Base-by-base conservation (phyloP, 768 basidiomycete genomes). In the Leccinum uliginosum region DNA sequence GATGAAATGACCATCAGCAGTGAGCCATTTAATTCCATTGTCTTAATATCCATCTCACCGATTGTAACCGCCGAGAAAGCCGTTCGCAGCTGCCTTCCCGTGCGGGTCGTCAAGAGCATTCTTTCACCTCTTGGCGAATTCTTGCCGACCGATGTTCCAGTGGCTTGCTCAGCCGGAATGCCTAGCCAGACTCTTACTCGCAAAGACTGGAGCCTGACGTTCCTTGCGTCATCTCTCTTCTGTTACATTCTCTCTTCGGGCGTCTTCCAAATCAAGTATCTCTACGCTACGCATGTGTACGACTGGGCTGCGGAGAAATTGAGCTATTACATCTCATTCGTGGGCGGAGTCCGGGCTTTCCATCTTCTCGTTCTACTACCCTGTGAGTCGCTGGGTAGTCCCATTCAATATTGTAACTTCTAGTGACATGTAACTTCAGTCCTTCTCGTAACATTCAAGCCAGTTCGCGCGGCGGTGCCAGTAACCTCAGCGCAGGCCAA, bases 201-300 rank as follows among this genome's bases (percentile, higher is more conserved):
- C 50, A 83, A 73, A 62, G 90, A 91, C 65, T 93, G 85, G 78
- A 90, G 85, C 65, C 74, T 95, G 67, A 86, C 86, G 3, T 76
- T 84, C 56, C 71, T 91, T 4, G 91, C 85, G 3, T 53, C 81
- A 5, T 80, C 81, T 4, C 65, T 89, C 50, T 89, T 91, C 66
- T 66, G 78, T 11, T 83, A 87, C 68, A 69, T 85, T 32, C 75
- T 91, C 30, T 81, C 89, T 3, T 79, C 79, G 80, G 90, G 87
- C 17, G 70, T 91, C 1, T 86, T 84, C 69, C 84, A 83, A 52
- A 75, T 86, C 57, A 92, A 91, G 69, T 91, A 90, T 61, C 72
- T 91, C 34, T 93, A 91, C 59, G 89, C 86, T 0, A 82, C 83
- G 61, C 86, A 90, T 64, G 74, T 85, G 10, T 91, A 86, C 63